Conservation (phyloP, 208 protist species). For the Herpetomonas samuelpessoai region DNA sequence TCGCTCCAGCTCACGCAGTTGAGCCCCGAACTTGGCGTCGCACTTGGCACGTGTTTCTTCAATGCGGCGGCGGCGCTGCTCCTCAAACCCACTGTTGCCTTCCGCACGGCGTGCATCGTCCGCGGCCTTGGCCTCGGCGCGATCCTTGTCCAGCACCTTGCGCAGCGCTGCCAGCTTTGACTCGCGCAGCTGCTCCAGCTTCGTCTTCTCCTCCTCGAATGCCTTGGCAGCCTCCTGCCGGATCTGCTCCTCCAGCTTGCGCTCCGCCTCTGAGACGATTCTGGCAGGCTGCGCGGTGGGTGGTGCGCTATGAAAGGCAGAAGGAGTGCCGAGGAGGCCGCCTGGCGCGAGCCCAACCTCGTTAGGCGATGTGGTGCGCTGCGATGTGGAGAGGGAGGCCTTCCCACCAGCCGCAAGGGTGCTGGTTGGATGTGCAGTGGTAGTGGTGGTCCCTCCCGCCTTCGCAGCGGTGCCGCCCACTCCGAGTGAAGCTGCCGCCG, state of each 20-base stretch:
- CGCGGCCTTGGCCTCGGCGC: slow-evolving; percentile 32
- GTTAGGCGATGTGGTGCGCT: neutral
- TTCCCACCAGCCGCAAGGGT: neutral
- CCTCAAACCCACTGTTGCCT: slow-evolving; percentile 7
- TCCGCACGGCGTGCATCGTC: slow-evolving; percentile 26
- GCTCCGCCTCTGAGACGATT: slow-evolving; percentile 75
- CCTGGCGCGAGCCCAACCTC: neutral
- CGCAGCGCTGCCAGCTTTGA: slow-evolving; percentile 37
- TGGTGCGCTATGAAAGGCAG: neutral
- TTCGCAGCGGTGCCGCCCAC: neutral
- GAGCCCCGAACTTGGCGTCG: slow-evolving; percentile 37
- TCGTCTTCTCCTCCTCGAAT: slow-evolving; percentile 41
- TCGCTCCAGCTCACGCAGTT: slow-evolving; percentile 32
- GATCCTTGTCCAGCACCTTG: slow-evolving; percentile 37
- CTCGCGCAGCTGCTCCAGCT: slow-evolving; percentile 33
- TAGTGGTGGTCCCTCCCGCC: slow-evolving; percentile 10
- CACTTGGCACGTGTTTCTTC: slow-evolving; percentile 25
- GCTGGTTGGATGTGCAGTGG: neutral
- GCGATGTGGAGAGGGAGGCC: neutral
- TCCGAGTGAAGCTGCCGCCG: neutral
- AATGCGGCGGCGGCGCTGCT: slow-evolving; percentile 17
- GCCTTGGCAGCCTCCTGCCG: slow-evolving; percentile 39
- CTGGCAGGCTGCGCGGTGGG: slow-evolving; percentile 15
- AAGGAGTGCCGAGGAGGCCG: neutral
- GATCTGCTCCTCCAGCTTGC: slow-evolving; percentile 65